Evolutionary conservation across 345 rosid species (phyloP), one percentile per base, ranked within the genome.

Genomic region (Arabis hirsuta): DNA sequence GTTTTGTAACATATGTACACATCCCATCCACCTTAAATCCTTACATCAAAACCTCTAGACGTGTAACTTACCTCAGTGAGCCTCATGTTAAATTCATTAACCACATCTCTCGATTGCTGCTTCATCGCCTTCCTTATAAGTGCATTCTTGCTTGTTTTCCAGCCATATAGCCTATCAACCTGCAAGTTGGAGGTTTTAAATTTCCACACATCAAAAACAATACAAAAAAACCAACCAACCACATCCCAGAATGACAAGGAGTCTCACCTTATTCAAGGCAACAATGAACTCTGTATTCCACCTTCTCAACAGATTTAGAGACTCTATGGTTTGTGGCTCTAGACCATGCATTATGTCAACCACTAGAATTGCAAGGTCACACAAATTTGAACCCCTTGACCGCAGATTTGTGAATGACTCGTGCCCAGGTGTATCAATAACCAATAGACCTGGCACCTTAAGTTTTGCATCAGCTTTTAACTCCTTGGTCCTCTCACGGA

Each of bases 361-460:
- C 71, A 95, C 99, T 84, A 95, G 80, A 74, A 95, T 84, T 11
- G 99, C 96, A 88, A 95, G 82, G 77, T 91, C 99, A 75, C 99
- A 95, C 81, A 95, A 75, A 74, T 96, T 84, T 60, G 97, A 95
- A 71, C 99, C 98, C 51, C 99, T 80, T 32, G 99, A 91, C 51
- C 96, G 81, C 44, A 95, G 86, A 82, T 95, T 91, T 20, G 90
- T 82, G 72, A 95, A 89, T 12, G 97, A 91, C 67, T 90, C 96
- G 13, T 91, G 97, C 31, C 97, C 99, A 62, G 99, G 99, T 60
- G 99, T 95, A 80, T 94, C 99, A 73, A 95, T 95, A 55, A 95
- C 97, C 83, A 91, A 77, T 39, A 95, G 82, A 71, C 97, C 99
- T 36, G 99, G 97, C 57, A 95, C 98, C 81, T 87, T 88, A 73